phyloP scores from a whole-genome alignment of 371 early-diverging fungal genomes.

The Gilbertella persicaria region DNA sequence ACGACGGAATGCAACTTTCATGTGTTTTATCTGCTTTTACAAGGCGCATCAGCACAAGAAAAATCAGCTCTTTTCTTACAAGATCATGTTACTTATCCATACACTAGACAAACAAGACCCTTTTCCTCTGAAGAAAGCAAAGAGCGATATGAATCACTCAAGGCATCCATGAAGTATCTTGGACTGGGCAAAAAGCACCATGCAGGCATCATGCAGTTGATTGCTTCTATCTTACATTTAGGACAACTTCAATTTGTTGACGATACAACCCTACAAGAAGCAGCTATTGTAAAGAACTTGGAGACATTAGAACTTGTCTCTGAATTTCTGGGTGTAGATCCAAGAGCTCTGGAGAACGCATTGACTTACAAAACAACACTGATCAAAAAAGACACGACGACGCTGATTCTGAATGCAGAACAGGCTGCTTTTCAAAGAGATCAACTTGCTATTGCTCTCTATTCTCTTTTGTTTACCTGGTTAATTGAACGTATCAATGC shows the following conservation, averaged over 20 bases:
- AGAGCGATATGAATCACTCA: constrained; percentile 1
- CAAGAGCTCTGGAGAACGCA: constrained; percentile 73
- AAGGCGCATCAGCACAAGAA: constrained; percentile 26
- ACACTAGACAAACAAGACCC: not conserved
- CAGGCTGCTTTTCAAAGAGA: constrained; percentile 77
- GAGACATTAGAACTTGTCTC: constrained; percentile 74
- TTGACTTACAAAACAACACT: constrained; percentile 80
- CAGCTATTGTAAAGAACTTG: constrained; percentile 62
- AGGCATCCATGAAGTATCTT: constrained; percentile 62
- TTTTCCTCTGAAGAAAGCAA: not conserved
- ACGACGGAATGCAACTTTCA: constrained; percentile 67
- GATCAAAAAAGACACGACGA: constrained; percentile 80
- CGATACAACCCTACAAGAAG: constrained; percentile 41
- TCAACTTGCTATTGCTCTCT: constrained; percentile 70
- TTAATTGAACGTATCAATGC: constrained; percentile 85
- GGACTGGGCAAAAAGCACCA: constrained; percentile 78
- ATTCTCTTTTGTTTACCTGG: constrained; percentile 82
- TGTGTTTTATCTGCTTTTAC: constrained; percentile 83
- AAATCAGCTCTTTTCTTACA: constrained; percentile 5
- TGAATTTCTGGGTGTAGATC: constrained; percentile 78
- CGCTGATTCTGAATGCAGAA: constrained; percentile 75
- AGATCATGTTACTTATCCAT: not conserved
- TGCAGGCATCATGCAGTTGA: constrained; percentile 75
- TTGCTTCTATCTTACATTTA: constrained; percentile 86
- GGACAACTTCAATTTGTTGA: constrained; percentile 83